These are phyloP conservation scores for Cadophora sp. DNA, from an alignment of 2,329 filamentous ascomycete genomes.

Conservation along the genomic window DNA sequence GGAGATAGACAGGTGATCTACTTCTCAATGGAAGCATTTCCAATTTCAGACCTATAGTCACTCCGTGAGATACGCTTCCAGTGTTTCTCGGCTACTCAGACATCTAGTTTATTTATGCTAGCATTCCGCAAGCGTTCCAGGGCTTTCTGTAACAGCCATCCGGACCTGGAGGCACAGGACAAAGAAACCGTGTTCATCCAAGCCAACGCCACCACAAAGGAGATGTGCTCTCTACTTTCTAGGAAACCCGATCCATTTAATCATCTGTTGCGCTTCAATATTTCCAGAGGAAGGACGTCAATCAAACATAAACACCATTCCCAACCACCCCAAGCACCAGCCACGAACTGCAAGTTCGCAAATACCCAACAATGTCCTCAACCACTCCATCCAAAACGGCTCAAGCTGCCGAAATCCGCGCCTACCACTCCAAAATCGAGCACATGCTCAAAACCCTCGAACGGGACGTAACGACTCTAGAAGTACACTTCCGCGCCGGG, in stretches of 20 bases:
- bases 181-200: neutral
- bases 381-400: neutral
- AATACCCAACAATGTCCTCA: neutral
- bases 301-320: no score
- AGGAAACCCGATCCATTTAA: neutral
- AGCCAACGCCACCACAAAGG: neutral
- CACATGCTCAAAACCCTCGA: neutral
- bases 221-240: neutral
- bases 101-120: neutral
- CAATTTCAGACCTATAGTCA: neutral
- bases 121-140: neutral
- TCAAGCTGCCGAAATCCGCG: neutral
- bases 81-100: neutral
- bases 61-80: neutral
- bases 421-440: constrained; percentile 1
- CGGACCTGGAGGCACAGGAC: constrained; percentile 11
- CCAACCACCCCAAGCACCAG: neutral
- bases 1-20: neutral
- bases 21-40: neutral
- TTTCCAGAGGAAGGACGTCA: no score
- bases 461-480: neutral
- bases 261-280: neutral
- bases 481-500: constrained; percentile 4
- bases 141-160: no score
- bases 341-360: no score